Base-by-base conservation (phyloP, 805 yeast species). In the Saccharomycopsis sp. region DNA sequence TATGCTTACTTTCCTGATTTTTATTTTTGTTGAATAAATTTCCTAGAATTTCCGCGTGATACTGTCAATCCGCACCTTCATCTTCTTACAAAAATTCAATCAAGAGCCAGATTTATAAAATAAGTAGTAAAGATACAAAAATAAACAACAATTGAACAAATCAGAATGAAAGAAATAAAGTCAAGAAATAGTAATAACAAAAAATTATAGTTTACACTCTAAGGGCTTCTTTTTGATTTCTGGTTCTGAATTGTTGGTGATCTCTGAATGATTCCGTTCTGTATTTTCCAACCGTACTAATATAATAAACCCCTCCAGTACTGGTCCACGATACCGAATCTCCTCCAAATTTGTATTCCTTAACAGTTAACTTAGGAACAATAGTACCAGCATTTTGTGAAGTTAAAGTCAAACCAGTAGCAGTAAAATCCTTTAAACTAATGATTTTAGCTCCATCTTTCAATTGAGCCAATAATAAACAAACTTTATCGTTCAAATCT, bases 321-420 rank as follows among this genome's bases (percentile, higher is more conserved):
- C 64, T 66, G 0, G 95, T 86, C 96, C 96, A 87, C 35, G 94
- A 81, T 6, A 88, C 96, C 32, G 87, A 74, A 41, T 77, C 74
- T 40, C 72, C 70, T 14, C 72, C 77, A 49, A 86, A 79, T 15
- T n/a, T 13, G 18, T 18, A 25, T 49, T 72, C 74, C 41, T 74
- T 74, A 3, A 84, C 86, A 31, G 63, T 63, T 41, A 86, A 63
- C 51, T 77, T 66, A 52, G 79, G 85, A 47, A 85, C 61, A 12
- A 84, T 70, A 27, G 75, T 67, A 14, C 65, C 73, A 44, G 71
- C 69, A 25, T 75, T 70, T 37, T 61, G 58, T 30, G 64, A 71
- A 42, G 66, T 64, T n/a, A 83, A 73, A 30, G 74, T 70, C 52
- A 80, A 79, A 14, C 92, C 76, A 2, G 79, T 79, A 2, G 89